Base-by-base conservation (phyloP, 805 yeast species). In the Myxozyma melibiosi region DNA sequence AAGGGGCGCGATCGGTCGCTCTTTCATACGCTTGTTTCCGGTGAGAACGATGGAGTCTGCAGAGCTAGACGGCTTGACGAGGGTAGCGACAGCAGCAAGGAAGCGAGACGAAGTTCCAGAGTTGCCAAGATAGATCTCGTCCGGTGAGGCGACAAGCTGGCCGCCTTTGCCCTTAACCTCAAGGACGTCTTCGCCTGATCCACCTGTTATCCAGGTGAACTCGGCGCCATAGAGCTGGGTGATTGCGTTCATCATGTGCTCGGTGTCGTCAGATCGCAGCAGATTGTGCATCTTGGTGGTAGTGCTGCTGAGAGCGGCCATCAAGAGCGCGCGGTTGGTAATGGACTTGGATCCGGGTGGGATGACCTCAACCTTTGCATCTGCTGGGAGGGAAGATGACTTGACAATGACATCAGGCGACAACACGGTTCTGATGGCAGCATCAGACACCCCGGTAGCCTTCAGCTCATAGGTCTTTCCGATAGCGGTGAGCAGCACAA, bases 281-380 rank as follows among this genome's bases (percentile, higher is more conserved):
- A 94, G 76, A 73, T 94, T 94, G 62, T 84, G 85, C 64, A 94
- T 83, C 66, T 81, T 82, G 69, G 96, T 90, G 25, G 84, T 80
- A 42, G 98, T 98, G 51, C 79, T 74, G 58, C 96, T 96, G 59
- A 94, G 80, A 20, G 98, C 96, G 43, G 99, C 98, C 63, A 94
- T 77, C 14, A 94, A 83, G 57, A 94, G 78, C 4, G 97, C 99
- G 71, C 99, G 84, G 70, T 94, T 94, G 6, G 98, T 91, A 58
- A 94, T 92, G 2, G 98, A 92, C 71, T 94, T 94, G 1, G 98
- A 92, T 1, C 99, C 99, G 3, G 99, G 99, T 16, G 99, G 99
- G 11, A 79, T 78, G 34, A 89, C 81, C 18, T 76, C 79, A 24
- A 77, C 74, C 30, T 72, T 69, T 5, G 68, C 48, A 5, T 79